phyloP scores from a whole-genome alignment of 768 basidiomycete species.

The Pseudohyphozyma bogoriensis region DNA sequence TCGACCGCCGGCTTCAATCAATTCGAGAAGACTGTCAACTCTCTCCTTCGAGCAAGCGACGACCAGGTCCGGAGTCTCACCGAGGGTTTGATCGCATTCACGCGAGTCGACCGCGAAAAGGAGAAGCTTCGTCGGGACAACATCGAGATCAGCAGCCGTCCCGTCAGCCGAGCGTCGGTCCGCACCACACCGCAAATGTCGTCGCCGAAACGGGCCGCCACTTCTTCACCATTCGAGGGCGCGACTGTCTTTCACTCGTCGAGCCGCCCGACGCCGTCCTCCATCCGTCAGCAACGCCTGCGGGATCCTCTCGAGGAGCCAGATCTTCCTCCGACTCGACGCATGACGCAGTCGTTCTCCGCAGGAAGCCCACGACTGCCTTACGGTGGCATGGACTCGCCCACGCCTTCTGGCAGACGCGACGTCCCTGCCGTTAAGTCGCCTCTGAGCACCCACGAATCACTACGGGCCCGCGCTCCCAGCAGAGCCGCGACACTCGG shows the following conservation, averaged over 20 bases:
- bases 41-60: slow-evolving; percentile 19
- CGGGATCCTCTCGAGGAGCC: slow-evolving; percentile 15
- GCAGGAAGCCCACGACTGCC: not conserved
- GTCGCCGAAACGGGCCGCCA: slow-evolving; percentile 12
- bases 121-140: slow-evolving; percentile 7
- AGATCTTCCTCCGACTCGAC: not conserved
- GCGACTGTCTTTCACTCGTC: slow-evolving; percentile 15
- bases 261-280: not conserved
- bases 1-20: not conserved
- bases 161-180: slow-evolving; percentile 7
- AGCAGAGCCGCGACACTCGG: not conserved
- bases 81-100: slow-evolving; percentile 13
- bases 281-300: not conserved
- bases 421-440: not conserved
- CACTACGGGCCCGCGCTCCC: not conserved
- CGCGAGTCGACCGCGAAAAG: not conserved
- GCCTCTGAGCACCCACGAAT: slow-evolving; percentile 1
- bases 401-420: not conserved
- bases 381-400: not conserved
- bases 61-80: slow-evolving; percentile 24
- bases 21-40: slow-evolving; percentile 20
- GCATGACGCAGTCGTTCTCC: not conserved
- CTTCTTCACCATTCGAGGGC: slow-evolving; percentile 4
- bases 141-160: not conserved
- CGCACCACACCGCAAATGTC: not conserved